Base-by-base conservation (phyloP, 345 rosid species). In the Corchorus capsularis region DNA sequence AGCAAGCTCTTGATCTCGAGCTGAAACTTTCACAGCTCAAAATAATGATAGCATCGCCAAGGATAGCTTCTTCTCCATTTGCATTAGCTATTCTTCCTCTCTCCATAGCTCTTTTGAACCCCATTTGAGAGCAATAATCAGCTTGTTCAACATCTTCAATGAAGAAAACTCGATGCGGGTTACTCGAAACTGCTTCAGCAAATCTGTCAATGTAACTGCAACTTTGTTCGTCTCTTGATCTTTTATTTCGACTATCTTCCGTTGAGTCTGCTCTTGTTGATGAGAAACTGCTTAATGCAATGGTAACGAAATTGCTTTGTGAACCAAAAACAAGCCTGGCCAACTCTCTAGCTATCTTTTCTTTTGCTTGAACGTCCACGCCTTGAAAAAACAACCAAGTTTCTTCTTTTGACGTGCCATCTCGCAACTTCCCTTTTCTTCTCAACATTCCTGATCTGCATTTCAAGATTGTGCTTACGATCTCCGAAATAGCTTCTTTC, bases 341-440 rank as follows among this genome's bases (percentile, higher is more conserved):
- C 55, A 94, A 78, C 75, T 91, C 98, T 80, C 86, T 87, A 10
- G 93, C 91, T 17, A 87, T 82, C 81, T 85, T 93, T 72, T 90
- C 94, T 76, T 94, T 93, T 4, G 89, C 92, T 63, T 85, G 85
- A 57, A 69, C 75, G 77, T 93, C 98, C 19, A 73, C 82, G 45
- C 98, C 98, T 77, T 82, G 87, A 63, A 94, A 94, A 75, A 91
- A 80, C 73, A 94, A 67, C 98, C 98, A 94, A 27, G 97, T 88
- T 35, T 94, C 98, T 75, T 87, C 89, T 80, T 85, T 91, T 56
- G 80, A 65, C 53, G 80, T 79, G 6, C 56, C 66, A 60, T 82
- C 76, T 20, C 61, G 74, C 19, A 72, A 52, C 61, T 74, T 78
- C 15, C 72, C 67, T 71, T 83, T 91, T 76, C 92, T 83, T 63